Evolutionary conservation across 805 yeast genomes (phyloP), one percentile per base, ranked within the genome.

Genomic region (Wickerhamiella cacticola): DNA sequence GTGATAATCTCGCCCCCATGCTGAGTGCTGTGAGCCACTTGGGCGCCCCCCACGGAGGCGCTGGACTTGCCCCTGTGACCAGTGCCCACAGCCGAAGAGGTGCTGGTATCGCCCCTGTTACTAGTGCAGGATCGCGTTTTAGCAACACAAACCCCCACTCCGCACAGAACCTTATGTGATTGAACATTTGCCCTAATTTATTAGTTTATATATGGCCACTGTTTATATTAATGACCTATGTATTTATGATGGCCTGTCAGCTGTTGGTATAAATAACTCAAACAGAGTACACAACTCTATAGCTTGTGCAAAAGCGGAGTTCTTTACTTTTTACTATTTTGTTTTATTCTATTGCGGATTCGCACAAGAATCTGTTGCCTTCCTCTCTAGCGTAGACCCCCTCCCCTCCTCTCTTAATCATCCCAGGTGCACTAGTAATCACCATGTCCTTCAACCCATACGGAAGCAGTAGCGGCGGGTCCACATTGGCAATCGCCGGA

Each of bases 401-500:
- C 15, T 19, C 12, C 13, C 22, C 10, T 3, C 6, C 9, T 10
- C 36, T 5, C 8, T 13, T 12, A 9, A 4, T 4, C 21, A 9
- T 18, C 36, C 36, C 6, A n/a, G 8, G 10, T 15, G 3, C 36
- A 15, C 36, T 31, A 31, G 21, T 31, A 13, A 31, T 31, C 36
- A 31, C 36, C 45, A 49, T 49, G 51, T 36, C 50, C 44, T 58
- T 58, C 58, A 58, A 58, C 45, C 61, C 61, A 41, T 58, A 58
- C 53, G 61, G 61, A 36, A 59, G 56, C 56, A 55, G 59, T 66
- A 86, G 88, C 59, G 98, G 98, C 58, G 98, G 98, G 60, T 89
- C 97, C 6, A 88, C 89, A 48, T 69, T 92, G 56, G 98, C 97
- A 46, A 92, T 92, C 66, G 96, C 98, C 1, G 98, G 98, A 45